A percentile compares a stretch with the other conserved stretches of the same genome.
phyloP scores from a whole-genome alignment of 495 filamentous ascomycete species.

The Daldinia loculata region DNA sequence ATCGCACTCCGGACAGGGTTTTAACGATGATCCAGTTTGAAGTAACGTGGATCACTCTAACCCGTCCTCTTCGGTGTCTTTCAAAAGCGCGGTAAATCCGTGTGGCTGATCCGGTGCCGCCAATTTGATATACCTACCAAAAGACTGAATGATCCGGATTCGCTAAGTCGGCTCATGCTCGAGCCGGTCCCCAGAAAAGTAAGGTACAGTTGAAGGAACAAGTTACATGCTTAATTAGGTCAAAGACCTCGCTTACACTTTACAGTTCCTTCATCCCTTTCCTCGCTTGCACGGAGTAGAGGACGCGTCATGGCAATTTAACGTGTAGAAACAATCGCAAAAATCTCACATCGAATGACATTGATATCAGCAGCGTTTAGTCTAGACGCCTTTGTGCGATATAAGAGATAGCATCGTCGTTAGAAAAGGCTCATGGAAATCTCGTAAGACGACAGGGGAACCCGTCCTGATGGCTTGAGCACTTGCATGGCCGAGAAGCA shows the following conservation, averaged over 20 bases:
- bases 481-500: slow-evolving; percentile 50
- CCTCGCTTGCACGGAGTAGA: slow-evolving; percentile 18
- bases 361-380: slow-evolving; percentile 13
- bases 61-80: slow-evolving; percentile 18
- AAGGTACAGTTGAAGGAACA: slow-evolving; percentile 15
- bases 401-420: slow-evolving; percentile 26
- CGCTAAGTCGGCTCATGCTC: slow-evolving; percentile 22
- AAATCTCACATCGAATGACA: slow-evolving; percentile 6
- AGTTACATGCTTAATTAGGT: slow-evolving; percentile 35
- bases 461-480: slow-evolving; percentile 44
- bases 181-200: slow-evolving; percentile 24
- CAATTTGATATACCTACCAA: slow-evolving; percentile 19
- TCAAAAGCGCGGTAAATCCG: slow-evolving; percentile 30
- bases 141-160: slow-evolving; percentile 14
- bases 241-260: slow-evolving; percentile 36
- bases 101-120: slow-evolving; percentile 22
- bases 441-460: slow-evolving; percentile 45
- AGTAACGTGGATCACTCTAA: slow-evolving; percentile 19
- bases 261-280: slow-evolving; percentile 25
- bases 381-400: slow-evolving; percentile 11
- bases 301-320: slow-evolving; percentile 27
- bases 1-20: slow-evolving; percentile 14
- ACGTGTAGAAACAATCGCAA: slow-evolving; percentile 9
- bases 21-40: slow-evolving; percentile 4
- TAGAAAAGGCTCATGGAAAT: slow-evolving; percentile 40